Base-by-base conservation (phyloP, 192 early-diverging fungal genomes). In the Backusella luteola region DNA sequence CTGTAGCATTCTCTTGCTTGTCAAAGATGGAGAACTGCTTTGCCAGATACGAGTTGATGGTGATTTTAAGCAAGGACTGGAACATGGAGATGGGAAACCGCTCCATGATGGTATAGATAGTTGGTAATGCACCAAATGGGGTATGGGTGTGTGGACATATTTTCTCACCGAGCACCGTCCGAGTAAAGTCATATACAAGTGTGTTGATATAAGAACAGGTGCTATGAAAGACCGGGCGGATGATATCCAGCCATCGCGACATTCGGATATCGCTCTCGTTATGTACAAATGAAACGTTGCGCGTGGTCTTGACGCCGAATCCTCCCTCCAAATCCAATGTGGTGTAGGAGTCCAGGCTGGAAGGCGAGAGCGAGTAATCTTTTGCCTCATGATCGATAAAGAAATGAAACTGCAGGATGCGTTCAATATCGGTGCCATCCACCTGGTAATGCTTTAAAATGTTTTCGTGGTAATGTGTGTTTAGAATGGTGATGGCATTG, bases 1-100 rank as follows among this genome's bases (percentile, higher is more conserved):
- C 21, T 29, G 56, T 63, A 0, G 56, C 21, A 71, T 46, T 49
- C 21, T 19, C 21, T 71, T 71, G 39, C 6, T 17, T 34, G 39
- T 46, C 41, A 71, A 71, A 46, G n/a, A 71, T 71, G 42, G 70
- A 44, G 23, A 44, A 39, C 11, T 49, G 23, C 34, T 46, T 71
- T 23, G 70, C 39, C 23, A 71, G 38, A 21, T 69, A 38, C 3
- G 35, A 38, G 41, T 41, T 69, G 23, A 63, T 63, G 26, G 56
- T 29, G 9, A 63, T 63, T 26, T 63, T 63, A 2, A 2, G 11
- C 19, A 63, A 11, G 23, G 56, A 63, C 26, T 26, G 56, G 3
- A 63, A 26, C 56, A 63, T 63, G 9, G 23, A 11, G 11, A 63
- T 14, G 23, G 56, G 56, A 14, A 63, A 63, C 9, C 56, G 21